Percentiles rank a stretch among this genome's conserved stretches.
phyloP scores from a whole-genome alignment of 1,284 basidiomycete genomes.

The Cryptococcus sp. region DNA sequence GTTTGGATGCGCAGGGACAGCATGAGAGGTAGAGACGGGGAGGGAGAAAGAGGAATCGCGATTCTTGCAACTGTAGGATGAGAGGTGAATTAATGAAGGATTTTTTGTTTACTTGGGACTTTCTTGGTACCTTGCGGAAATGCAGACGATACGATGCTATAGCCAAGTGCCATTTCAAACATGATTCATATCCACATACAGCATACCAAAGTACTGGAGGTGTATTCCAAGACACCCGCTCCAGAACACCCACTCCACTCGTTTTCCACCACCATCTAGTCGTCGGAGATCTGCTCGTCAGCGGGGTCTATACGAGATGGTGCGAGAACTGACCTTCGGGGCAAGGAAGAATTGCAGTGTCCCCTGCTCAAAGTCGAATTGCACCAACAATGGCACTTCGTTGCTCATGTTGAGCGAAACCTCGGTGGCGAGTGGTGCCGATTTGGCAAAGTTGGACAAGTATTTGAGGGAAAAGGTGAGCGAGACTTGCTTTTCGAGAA shows the following conservation, averaged over 20 bases:
- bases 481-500: constrained; percentile 84
- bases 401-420: constrained; percentile 84
- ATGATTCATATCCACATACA: too few relatives aligned
- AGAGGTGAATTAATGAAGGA: too few relatives aligned
- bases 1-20: constrained; percentile 15
- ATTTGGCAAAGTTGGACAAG: constrained; percentile 95
- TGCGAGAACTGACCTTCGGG: constrained; percentile 34
- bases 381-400: constrained; percentile 80
- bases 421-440: constrained; percentile 64
- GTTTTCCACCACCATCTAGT: constrained; percentile 9
- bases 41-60: not conserved
- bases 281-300: constrained; percentile 21
- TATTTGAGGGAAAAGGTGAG: constrained; percentile 97
- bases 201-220: too few relatives aligned
- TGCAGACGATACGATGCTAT: too few relatives aligned
- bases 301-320: not conserved
- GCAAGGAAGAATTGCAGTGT: constrained; percentile 46
- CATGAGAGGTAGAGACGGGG: not conserved
- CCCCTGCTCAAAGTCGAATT: constrained; percentile 49
- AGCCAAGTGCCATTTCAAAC: too few relatives aligned
- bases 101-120: too few relatives aligned
- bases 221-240: too few relatives aligned
- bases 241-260: too few relatives aligned
- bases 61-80: too few relatives aligned
- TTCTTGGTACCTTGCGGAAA: too few relatives aligned